phyloP scores from a whole-genome alignment of 306 rosid species.

The Lablab purpureus region DNA sequence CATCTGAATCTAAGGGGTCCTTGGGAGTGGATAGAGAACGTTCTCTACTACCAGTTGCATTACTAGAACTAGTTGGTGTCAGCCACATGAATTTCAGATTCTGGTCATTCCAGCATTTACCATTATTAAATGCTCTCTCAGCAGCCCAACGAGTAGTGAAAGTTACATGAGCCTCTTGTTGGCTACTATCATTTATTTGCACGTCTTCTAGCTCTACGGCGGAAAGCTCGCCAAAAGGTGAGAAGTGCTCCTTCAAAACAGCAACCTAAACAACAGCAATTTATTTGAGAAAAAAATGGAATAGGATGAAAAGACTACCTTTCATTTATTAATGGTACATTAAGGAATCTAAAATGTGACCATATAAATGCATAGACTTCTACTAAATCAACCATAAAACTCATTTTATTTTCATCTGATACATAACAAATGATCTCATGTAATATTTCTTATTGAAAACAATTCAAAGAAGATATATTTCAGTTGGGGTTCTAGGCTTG shows the following conservation, averaged over 20 bases:
- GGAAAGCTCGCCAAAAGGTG: slow-evolving; percentile 70
- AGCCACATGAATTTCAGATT: slow-evolving; percentile 74
- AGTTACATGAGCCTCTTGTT: slow-evolving; percentile 60
- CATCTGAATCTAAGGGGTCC: slow-evolving; percentile 54
- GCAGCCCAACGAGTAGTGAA: slow-evolving; percentile 77
- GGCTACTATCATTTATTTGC: slow-evolving; percentile 48
- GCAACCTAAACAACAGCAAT: slow-evolving; percentile 60
- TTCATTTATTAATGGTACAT: slow-evolving; percentile 17
- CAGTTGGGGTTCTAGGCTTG: slow-evolving; percentile 12
- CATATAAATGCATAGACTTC: slow-evolving; percentile 17
- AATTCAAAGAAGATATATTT: neutral
- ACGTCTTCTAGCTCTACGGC: slow-evolving; percentile 63
- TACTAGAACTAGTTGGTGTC: slow-evolving; percentile 54
- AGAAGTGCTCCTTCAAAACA: slow-evolving; percentile 81
- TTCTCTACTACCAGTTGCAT: slow-evolving; percentile 55
- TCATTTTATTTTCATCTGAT: neutral
- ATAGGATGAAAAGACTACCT: neutral
- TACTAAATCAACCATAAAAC: slow-evolving; percentile 13
- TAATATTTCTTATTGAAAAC: neutral
- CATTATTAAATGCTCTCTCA: slow-evolving; percentile 71
- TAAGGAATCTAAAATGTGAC: slow-evolving; percentile 16
- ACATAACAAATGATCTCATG: neutral
- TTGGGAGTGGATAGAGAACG: slow-evolving; percentile 59
- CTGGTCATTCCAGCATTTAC: slow-evolving; percentile 81
- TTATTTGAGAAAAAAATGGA: slow-evolving; percentile 31